Base-by-base conservation (phyloP, 306 rosid species). In the Cicer bijugum region DNA sequence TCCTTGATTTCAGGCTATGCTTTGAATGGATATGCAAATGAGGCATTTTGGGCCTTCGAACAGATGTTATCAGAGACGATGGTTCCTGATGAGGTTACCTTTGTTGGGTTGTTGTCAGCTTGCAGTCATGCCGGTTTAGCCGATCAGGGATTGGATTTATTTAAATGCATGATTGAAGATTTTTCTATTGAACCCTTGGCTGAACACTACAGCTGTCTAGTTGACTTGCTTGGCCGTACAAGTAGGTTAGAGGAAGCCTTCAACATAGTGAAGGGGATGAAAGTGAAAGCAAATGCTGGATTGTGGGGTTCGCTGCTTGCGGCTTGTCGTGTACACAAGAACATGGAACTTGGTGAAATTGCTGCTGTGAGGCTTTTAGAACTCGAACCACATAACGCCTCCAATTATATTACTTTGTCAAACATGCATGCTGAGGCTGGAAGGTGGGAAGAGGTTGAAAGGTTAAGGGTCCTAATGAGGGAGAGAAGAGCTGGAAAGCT, bases 201-300 rank as follows among this genome's bases (percentile, higher is more conserved):
- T 6, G 91, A 89, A 72, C 97, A 89, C 82, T 87, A 85, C 46
- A 87, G 93, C 76, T 92, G 97, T 84, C 74, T 89, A 59, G 88
- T 93, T 64, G 93, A 93, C 71, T 77, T 87, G 86, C 89, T 93
- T 50, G 88, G 97, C 44, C 91, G 93, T 4, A 69, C 81, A 40
- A 96, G 98, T 63, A 86, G 88, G 86, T 67, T 93, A 75, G 91
- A 87, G 50, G 96, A 90, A 80, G 96, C 97, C 56, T 70, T 90
- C 66, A 63, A 84, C 55, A 53, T 86, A 12, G 88, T 86, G 69
- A 82, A 44, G 59, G 84, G 59, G 52, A 89, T 86, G 97, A 86
- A 86, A 66, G 76, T 81, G 52, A 74, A 71, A 67, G 76, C 91
- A 71, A 89, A 82, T 85, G 86, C 96, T 16, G 86, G 91, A 68